phyloP scores from a whole-genome alignment of 306 rosid genomes.

The Vigna reflexopilosa region DNA sequence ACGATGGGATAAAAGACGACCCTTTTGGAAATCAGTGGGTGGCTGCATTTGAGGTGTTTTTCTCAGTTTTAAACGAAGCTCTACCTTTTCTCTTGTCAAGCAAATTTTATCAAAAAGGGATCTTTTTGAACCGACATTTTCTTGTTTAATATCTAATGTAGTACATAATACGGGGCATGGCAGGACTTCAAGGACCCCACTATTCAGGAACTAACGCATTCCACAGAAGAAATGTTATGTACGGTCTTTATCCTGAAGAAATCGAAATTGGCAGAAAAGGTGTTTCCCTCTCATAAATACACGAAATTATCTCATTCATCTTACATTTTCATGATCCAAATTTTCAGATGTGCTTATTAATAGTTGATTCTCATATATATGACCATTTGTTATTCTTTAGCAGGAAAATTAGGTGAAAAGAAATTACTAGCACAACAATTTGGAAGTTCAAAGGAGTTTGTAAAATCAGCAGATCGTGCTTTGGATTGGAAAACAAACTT shows the following conservation, averaged over 20 bases:
- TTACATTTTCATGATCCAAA: slow-evolving; percentile 3
- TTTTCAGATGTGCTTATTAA: not conserved
- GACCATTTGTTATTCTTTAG: not conserved
- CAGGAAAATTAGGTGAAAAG: slow-evolving; percentile 49
- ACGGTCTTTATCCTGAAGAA: slow-evolving; percentile 57
- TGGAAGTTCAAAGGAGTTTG: slow-evolving; percentile 64
- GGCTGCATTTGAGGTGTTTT: slow-evolving; percentile 45
- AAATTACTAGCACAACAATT: slow-evolving; percentile 34
- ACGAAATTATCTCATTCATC: not conserved
- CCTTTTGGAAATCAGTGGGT: slow-evolving; percentile 67
- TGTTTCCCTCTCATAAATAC: not conserved
- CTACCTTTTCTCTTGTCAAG: not conserved
- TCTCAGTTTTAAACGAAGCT: slow-evolving; percentile 13
- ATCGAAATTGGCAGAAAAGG: slow-evolving; percentile 40
- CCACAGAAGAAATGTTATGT: slow-evolving; percentile 69
- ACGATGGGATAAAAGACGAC: slow-evolving; percentile 66
- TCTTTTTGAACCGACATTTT: slow-evolving; percentile 1
- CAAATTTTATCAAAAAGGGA: not conserved
- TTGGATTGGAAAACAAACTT: slow-evolving; percentile 42
- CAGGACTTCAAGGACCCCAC: slow-evolving; percentile 66
- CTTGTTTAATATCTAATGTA: slow-evolving; percentile 12
- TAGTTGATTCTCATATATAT: slow-evolving; percentile 10
- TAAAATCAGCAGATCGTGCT: slow-evolving; percentile 52
- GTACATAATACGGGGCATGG: slow-evolving; percentile 52
- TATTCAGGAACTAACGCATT: slow-evolving; percentile 67